Conservation (phyloP, 495 filamentous ascomycete species). For the Aspergillus diversus region DNA sequence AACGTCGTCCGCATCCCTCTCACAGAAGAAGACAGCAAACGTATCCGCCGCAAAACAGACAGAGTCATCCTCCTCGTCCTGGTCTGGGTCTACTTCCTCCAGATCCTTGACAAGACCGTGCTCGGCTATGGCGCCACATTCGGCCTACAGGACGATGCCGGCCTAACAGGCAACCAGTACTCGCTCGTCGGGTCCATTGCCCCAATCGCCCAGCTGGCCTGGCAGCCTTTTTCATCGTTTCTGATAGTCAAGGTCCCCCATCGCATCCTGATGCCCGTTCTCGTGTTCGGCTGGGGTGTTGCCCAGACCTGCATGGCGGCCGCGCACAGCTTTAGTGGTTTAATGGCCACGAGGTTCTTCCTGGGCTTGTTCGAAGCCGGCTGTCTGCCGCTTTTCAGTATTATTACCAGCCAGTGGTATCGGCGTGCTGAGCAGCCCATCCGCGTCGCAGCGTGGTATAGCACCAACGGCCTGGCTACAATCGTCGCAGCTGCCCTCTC, state of each 20-base stretch:
- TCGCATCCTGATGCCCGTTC: constrained; percentile 62
- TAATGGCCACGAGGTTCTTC: constrained; percentile 54
- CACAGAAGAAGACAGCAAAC: constrained; percentile 56
- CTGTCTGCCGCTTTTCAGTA: constrained; percentile 61
- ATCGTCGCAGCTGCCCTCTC: constrained; percentile 50
- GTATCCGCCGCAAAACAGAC: constrained; percentile 66
- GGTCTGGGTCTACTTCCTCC: constrained; percentile 67
- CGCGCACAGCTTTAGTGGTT: constrained; percentile 40
- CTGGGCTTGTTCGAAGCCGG: constrained; percentile 58
- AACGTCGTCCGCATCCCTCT: constrained; percentile 37
- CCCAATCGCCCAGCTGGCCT: constrained; percentile 65
- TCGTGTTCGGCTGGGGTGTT: constrained; percentile 60
- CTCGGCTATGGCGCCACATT: constrained; percentile 67
- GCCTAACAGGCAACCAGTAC: constrained; percentile 61
- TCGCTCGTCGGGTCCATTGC: constrained; percentile 64
- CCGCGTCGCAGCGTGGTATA: constrained; percentile 54
- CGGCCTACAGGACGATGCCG: constrained; percentile 57
- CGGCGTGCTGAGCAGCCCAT: constrained; percentile 53
- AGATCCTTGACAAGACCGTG: constrained; percentile 68
- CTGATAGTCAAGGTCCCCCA: constrained; percentile 69
- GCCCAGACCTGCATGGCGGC: constrained; percentile 51
- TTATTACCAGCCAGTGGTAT: constrained; percentile 56
- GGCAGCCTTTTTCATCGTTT: constrained; percentile 67
- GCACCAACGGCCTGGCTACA: constrained; percentile 53
- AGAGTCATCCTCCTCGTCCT: constrained; percentile 59